Evolutionary conservation across 2,329 filamentous ascomycete species (phyloP), one percentile per base, ranked within the genome.

Genomic region (Fusarium sarcochroum): DNA sequence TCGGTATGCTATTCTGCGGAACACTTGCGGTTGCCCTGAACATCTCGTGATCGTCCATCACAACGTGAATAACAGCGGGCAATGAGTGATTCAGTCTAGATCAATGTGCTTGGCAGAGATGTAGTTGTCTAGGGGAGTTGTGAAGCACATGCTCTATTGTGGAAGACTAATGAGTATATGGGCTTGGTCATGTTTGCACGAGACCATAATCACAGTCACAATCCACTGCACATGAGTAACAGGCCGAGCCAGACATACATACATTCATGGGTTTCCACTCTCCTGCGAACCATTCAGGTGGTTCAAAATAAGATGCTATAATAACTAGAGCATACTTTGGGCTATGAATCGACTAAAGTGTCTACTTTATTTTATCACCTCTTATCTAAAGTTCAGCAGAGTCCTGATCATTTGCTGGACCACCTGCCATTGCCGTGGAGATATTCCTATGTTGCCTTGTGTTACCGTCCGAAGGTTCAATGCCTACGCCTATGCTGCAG

Each of bases 161-260:
- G 9, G 11, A 35, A 52, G 37, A 44, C 32, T 32, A 35, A 25
- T 20, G 21, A 49, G 32, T 37, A 38, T 18, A 20, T 58, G 23
- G 44, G 42, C 32, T 32, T 42, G 48, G 9, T 40, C 49, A 49
- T 45, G 50, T 37, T 62, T 48, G 48, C 71, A 72, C 67, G 64
- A 61, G 67, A 73, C 69, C 64, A 61, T 25, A 48, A 59, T 61
- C 63, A 70, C 47, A 52, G 51, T 67, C 42, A 61, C 58, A 61
- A 57, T 49, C 58, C 61, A 40, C 48, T 32, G 30, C 47, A 21
- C 45, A 57, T 54, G 56, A 40, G 61, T 35, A 41, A 37, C 47
- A 46, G 49, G 44, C 44, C 48, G 48, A 45, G 42, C 23, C 17
- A 30, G n/a, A n/a, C n/a, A n/a, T n/a, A n/a, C n/a, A n/a, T 30